phyloP scores from a whole-genome alignment of 139 green algal genomes.

The Ostreobium quekettii region DNA sequence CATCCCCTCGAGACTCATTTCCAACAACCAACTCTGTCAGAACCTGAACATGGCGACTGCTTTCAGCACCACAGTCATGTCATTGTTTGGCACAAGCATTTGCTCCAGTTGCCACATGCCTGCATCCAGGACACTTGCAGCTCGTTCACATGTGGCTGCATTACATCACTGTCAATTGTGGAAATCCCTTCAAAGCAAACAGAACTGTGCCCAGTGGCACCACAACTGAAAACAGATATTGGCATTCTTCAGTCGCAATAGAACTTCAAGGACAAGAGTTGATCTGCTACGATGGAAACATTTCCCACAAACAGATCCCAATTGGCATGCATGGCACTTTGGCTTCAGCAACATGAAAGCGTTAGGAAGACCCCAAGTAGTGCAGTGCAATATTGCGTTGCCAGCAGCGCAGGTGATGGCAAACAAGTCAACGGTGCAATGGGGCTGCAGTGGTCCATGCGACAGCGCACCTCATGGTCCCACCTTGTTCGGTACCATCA shows the following conservation, averaged over 20 bases:
- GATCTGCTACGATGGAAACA: neutral
- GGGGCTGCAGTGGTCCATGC: neutral
- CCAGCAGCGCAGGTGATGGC: neutral
- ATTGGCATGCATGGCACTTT: neutral
- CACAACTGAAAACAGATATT: too few species aligned
- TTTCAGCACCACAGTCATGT: neutral
- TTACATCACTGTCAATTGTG: neutral
- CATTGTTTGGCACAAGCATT: neutral
- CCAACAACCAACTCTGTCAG: slow-evolving; percentile 33
- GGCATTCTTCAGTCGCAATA: too few species aligned
- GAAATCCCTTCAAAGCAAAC: neutral
- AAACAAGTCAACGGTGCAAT: neutral
- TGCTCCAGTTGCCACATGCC: too few species aligned
- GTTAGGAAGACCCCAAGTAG: too few species aligned
- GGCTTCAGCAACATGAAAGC: slow-evolving; percentile 5
- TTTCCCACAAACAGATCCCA: neutral
- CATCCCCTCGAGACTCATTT: slow-evolving; percentile 27
- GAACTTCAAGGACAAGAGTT: too few species aligned
- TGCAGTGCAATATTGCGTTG: too few species aligned
- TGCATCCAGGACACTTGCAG: neutral
- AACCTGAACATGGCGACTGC: slow-evolving; percentile 18
- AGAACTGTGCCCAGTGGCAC: too few species aligned
- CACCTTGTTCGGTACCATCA: slow-evolving; percentile 38
- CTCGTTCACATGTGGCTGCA: neutral
- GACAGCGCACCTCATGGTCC: neutral